These are phyloP conservation scores for Lachnellula suecica DNA, from an alignment of 2,329 filamentous ascomycete species.

Conservation along the genomic window DNA sequence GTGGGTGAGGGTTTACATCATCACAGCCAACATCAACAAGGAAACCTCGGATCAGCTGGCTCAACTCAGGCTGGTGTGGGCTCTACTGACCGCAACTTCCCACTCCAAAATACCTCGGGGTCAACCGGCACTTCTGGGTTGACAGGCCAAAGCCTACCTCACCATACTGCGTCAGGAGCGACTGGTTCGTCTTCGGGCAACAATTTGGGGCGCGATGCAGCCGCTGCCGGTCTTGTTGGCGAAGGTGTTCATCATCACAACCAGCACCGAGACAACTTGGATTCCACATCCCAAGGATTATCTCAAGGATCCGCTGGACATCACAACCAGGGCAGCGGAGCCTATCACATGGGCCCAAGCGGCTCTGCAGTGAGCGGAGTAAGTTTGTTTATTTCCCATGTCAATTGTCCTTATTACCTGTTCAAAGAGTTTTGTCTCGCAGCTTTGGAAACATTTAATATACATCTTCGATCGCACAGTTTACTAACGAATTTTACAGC, in stretches of 20 bases:
- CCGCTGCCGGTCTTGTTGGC: conserved; percentile 5
- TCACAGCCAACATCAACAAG: conserved; percentile 1
- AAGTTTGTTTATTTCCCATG: too few species aligned
- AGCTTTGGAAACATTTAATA: too few species aligned
- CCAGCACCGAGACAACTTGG: too few species aligned
- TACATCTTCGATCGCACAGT: too few species aligned
- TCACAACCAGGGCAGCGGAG: conserved; percentile 37
- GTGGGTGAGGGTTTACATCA: conserved; percentile 11
- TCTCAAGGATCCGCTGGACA: conserved; percentile 4
- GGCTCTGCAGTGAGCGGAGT: conserved; percentile 24
- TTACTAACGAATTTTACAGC: conserved; percentile 24
- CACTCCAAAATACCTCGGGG: not conserved
- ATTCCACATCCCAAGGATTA: too few species aligned
- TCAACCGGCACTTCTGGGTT: not conserved
- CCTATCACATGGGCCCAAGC: not conserved
- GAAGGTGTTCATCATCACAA: conserved; percentile 18
- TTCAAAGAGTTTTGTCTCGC: too few species aligned
- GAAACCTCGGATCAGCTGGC: conserved; percentile 2
- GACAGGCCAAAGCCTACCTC: conserved; percentile 1
- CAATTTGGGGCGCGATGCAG: conserved; percentile 20
- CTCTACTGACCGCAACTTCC: not conserved
- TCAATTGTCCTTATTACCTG: too few species aligned
- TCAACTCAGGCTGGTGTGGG: not conserved
- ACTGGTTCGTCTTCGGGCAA: not conserved
- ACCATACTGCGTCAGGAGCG: not conserved